Evolutionary conservation across 106 monocot species (phyloP).

Genomic region (Hemerocallis citrina): DNA sequence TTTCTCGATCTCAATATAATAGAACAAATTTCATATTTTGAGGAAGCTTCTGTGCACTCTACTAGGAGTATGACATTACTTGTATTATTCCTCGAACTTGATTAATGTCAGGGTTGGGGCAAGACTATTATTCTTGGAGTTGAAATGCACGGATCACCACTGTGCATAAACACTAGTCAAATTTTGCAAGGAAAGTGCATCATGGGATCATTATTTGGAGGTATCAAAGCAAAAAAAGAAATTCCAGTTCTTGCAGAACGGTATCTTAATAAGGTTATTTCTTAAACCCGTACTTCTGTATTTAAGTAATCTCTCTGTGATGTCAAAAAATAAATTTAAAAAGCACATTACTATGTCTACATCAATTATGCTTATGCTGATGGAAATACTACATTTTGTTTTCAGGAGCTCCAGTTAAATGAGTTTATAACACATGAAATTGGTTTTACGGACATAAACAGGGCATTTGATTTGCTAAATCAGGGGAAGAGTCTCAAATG

Average conservation of each 20-base stretch:
- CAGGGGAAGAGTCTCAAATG: slow-evolving; percentile 71
- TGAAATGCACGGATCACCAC: slow-evolving; percentile 55
- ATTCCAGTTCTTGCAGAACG: slow-evolving; percentile 56
- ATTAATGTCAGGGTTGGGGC: slow-evolving; percentile 48
- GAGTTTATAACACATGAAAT: slow-evolving; percentile 74
- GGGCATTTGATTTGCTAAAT: slow-evolving; percentile 66
- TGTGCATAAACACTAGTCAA: slow-evolving; percentile 24
- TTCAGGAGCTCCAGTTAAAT: slow-evolving; percentile 48
- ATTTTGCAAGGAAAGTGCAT: slow-evolving; percentile 47
- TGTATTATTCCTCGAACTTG: not conserved
- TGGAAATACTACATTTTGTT: not conserved
- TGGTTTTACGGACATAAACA: slow-evolving; percentile 60
- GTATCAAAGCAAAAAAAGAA: slow-evolving; percentile 69
- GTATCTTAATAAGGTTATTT: slow-evolving; percentile 55
- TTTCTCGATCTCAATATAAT: not conserved
- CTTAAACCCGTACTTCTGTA: not conserved
- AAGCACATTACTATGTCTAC: too few species aligned
- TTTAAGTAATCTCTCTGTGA: too few species aligned
- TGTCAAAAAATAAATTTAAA: too few species aligned
- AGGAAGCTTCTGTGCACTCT: too few species aligned
- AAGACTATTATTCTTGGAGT: slow-evolving; percentile 79
- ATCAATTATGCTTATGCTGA: too few species aligned
- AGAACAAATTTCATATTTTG: not conserved
- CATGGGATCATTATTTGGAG: slow-evolving; percentile 61
- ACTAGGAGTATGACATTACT: too few species aligned